Base-by-base conservation (phyloP, 345 rosid species). In the Ceriops zippeliana region DNA sequence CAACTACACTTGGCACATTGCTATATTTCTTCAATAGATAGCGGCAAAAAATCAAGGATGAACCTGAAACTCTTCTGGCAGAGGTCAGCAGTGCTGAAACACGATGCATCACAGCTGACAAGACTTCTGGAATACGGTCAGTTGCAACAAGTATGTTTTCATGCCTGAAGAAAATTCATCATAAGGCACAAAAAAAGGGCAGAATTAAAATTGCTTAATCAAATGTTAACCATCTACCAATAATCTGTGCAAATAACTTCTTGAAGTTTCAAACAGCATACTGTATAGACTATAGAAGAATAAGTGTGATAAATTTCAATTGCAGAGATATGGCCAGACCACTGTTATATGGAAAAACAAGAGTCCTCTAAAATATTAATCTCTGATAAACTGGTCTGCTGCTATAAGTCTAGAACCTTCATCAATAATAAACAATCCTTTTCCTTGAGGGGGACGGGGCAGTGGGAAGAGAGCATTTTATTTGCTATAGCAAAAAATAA, bases 51-150 rank as follows among this genome's bases (percentile, higher is more conserved):
- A 76, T 81, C 58, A 89, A 83, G 70, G 91, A 79, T 35, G 87
- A 87, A 75, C 84, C 83, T 58, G 90, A 85, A 79, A 87, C 65
- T 79, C 91, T 86, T 73, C 88, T 97, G 67, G 76, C 86, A 52
- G 91, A 84, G 54, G 90, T 68, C 74, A 89, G 75, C 65, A 86
- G 75, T 58, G 88, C 75, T 34, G 82, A 86, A 78, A 84, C 86
- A 65, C 90, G 87, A 54, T 83, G 74, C 86, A 84, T 82, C 72
- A 81, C 76, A 69, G 90, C 83, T 10, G 90, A 80, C 87, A 96
- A 79, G 75, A 89, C 86, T 80, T 89, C 95, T 62, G 97, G 97
- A 71, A 96, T 79, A 78, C 90, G 91, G 86, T 96, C 92, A 53
- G 84, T 81, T 34, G 97, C 90, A 81, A 86, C 72, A 75, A 96